These are phyloP conservation scores for Eucalyptus fibrosa DNA, from an alignment of 345 rosid genomes.

Conservation along the genomic window DNA sequence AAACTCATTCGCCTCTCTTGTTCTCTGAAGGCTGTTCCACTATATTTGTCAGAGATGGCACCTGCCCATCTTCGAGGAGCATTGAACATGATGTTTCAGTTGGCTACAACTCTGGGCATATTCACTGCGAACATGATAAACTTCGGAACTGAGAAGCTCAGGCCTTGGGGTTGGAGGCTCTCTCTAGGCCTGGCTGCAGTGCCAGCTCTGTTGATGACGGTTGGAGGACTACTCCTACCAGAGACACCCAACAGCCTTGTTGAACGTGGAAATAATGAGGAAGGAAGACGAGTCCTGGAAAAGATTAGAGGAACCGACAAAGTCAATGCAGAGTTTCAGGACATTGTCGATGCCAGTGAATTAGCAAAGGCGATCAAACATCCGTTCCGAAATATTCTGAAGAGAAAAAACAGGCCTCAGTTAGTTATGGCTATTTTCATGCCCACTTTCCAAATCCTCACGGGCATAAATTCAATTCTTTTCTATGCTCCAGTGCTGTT, in stretches of 20 bases:
- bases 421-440: conserved; percentile 71
- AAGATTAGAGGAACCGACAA: conserved; percentile 66
- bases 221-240: conserved; percentile 63
- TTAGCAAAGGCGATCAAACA: conserved; percentile 73
- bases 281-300: conserved; percentile 52
- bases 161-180: conserved; percentile 95
- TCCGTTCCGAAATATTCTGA: conserved; percentile 74
- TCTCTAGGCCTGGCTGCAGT: conserved; percentile 83
- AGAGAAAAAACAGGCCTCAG: conserved; percentile 69
- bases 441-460: conserved; percentile 83
- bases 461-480: conserved; percentile 88
- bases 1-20: neutral
- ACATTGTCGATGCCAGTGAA: conserved; percentile 82
- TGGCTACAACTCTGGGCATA: conserved; percentile 81
- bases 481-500: conserved; percentile 93
- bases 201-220: conserved; percentile 74
- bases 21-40: conserved; percentile 54
- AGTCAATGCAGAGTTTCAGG: conserved; percentile 73
- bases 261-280: conserved; percentile 44
- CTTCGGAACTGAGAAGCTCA: conserved; percentile 68
- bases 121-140: conserved; percentile 93
- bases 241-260: conserved; percentile 93
- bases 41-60: conserved; percentile 89
- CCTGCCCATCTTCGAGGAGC: conserved; percentile 93
- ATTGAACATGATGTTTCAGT: conserved; percentile 88